Evolutionary conservation across 129 eudicot genomes (phyloP), one percentile per base, ranked within the genome.

Genomic region (Escallonia herrerae): DNA sequence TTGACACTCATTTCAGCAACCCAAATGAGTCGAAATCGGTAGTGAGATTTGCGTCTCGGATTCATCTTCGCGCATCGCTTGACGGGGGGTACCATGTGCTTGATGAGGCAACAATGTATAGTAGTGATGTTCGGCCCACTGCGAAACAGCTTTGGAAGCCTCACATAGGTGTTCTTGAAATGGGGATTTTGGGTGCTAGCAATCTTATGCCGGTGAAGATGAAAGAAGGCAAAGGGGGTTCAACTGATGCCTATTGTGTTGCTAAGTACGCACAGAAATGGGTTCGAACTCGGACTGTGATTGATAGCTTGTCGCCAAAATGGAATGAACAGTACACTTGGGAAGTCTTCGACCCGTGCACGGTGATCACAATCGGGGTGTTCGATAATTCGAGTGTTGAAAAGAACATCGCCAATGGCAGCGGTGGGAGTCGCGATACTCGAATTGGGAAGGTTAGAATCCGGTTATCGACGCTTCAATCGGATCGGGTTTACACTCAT

Each of bases 241-340:
- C 91, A 2, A 71, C 89, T 0, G 98, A 93, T 68, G 84, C 95
- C 4, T 93, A 88, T 63, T 88, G 98, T 68, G 98, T 93, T 5
- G 98, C 95, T 0, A 93, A 93, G 65, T 93, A 93, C 40, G 98
- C 89, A 58, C 91, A 83, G 72, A 93, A 93, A 75, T 93, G 98
- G 98, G 95, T 93, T 47, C 69, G 98, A 48, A 88, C 98, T 14
- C 72, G 98, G 57, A 93, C 98, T 0, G 95, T 88, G 47, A 89
- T 93, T 3, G 98, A 93, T 66, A 83, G 87, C 47, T 70, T 93
- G 56, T 43, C 80, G 3, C 98, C 98, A 3, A 88, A 80, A 66
- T 93, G 98, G 98, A 93, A 93, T 52, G 98, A 93, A 87, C 98
- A 93, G 77, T 88, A 93, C 74, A 93, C 98, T 15, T 93, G 98